Evolutionary conservation across 139 green algal genomes (phyloP).

Genomic region (Spirogloea muscicola): DNA sequence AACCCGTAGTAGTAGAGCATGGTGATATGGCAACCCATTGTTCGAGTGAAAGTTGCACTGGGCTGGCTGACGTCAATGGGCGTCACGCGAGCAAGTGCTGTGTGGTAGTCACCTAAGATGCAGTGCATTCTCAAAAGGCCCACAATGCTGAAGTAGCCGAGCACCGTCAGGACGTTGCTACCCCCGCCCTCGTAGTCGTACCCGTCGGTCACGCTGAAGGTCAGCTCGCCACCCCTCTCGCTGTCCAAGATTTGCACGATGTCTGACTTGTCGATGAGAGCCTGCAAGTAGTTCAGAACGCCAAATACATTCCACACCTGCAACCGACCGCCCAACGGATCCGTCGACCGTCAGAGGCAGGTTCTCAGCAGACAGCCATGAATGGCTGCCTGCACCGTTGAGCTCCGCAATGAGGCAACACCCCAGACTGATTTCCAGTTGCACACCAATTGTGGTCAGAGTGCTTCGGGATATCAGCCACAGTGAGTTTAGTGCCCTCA

Average conservation of each 20-base stretch:
- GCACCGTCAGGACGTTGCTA: conserved; percentile 90
- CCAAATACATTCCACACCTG: conserved; percentile 74
- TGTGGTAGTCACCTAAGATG: conserved; percentile 87
- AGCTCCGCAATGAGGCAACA: not conserved
- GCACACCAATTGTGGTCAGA: too few species aligned
- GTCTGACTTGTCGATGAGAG: conserved; percentile 77
- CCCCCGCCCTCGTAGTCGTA: conserved; percentile 45
- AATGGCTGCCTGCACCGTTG: too few species aligned
- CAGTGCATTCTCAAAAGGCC: conserved; percentile 85
- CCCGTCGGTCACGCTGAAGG: conserved; percentile 69
- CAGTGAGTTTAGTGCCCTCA: not conserved
- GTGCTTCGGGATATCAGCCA: too few species aligned
- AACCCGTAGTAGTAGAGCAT: conserved; percentile 95
- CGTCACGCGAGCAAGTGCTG: conserved; percentile 58
- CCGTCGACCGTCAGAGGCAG: not conserved
- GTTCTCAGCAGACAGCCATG: not conserved
- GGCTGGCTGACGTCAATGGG: conserved; percentile 58
- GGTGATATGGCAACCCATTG: conserved; percentile 78
- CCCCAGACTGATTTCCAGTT: not conserved
- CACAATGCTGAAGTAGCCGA: conserved; percentile 93
- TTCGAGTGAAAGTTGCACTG: conserved; percentile 72
- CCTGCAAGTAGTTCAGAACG: conserved; percentile 82
- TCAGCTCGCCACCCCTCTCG: conserved; percentile 54
- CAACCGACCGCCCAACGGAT: too few species aligned
- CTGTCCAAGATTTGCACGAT: conserved; percentile 66